A percentile compares a stretch with the other conserved stretches of the same genome.
Conservation (phyloP, 495 filamentous ascomycete species). For the Penicillium herquei region DNA sequence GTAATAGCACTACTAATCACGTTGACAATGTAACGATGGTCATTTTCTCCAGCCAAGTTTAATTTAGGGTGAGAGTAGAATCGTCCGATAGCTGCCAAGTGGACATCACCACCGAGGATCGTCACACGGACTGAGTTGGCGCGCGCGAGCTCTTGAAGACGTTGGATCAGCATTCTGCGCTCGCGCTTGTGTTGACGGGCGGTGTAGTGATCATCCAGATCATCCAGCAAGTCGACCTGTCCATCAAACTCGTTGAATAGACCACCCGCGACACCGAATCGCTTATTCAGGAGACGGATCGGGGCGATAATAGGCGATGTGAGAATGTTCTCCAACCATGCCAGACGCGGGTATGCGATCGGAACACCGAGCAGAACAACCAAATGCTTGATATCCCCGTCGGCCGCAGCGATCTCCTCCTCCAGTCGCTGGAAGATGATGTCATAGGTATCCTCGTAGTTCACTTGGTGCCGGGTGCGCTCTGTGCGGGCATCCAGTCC, state of each 20-base stretch:
- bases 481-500: slow-evolving; percentile 91
- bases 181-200: slow-evolving; percentile 89
- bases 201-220: slow-evolving; percentile 94
- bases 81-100: slow-evolving; percentile 70
- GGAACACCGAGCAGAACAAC: slow-evolving; percentile 87
- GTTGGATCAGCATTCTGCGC: slow-evolving; percentile 68
- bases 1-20: slow-evolving; percentile 79
- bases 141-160: slow-evolving; percentile 70
- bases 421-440: slow-evolving; percentile 69
- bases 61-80: slow-evolving; percentile 71
- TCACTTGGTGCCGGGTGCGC: slow-evolving; percentile 87
- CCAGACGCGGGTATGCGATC: slow-evolving; percentile 90
- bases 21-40: slow-evolving; percentile 74
- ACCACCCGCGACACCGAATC: slow-evolving; percentile 79
- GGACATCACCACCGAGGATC: slow-evolving; percentile 80
- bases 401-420: slow-evolving; percentile 59
- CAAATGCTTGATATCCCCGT: slow-evolving; percentile 71
- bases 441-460: slow-evolving; percentile 87
- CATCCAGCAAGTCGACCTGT: slow-evolving; percentile 83
- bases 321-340: slow-evolving; percentile 91
- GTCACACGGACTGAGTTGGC: slow-evolving; percentile 75
- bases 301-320: slow-evolving; percentile 78
- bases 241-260: slow-evolving; percentile 95
- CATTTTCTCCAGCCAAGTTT: slow-evolving; percentile 56
- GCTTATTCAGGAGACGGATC: slow-evolving; percentile 84